Evolutionary conservation across 164 flowering plant species (phyloP).

Genomic region (Kingdonia uniflora): DNA sequence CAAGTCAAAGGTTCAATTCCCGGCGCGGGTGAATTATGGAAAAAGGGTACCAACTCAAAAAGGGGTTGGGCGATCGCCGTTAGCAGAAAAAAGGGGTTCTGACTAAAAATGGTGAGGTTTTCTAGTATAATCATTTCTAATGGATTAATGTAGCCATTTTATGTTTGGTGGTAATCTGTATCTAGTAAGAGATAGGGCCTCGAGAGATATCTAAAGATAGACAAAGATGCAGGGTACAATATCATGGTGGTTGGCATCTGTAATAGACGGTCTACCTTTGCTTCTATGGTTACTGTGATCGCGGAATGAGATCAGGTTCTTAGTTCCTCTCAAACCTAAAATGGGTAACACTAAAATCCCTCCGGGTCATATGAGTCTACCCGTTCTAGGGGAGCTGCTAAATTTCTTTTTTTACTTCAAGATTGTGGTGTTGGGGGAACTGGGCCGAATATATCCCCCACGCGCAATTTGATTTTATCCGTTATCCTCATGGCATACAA

Average conservation of each 20-base stretch:
- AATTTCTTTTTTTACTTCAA: slow-evolving; percentile 48
- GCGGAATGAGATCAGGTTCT: slow-evolving; percentile 17
- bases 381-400: slow-evolving; percentile 36
- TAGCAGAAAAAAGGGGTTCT: too few relatives aligned
- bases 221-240: slow-evolving; percentile 5
- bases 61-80: too few relatives aligned
- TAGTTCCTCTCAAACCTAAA: slow-evolving; percentile 9
- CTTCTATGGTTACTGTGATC: slow-evolving; percentile 13
- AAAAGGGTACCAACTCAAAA: too few relatives aligned
- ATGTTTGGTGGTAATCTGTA: neutral
- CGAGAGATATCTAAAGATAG: slow-evolving; percentile 7
- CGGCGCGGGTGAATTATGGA: too few relatives aligned
- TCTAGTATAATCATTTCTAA: neutral
- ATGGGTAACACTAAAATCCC: slow-evolving; percentile 16
- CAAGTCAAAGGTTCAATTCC: too few relatives aligned
- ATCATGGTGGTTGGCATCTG: slow-evolving; percentile 5
- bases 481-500: too few relatives aligned
- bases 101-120: too few relatives aligned
- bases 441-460: too few relatives aligned
- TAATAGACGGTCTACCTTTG: slow-evolving; percentile 7
- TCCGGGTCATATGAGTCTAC: slow-evolving; percentile 42
- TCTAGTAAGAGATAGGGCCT: neutral
- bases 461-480: too few relatives aligned
- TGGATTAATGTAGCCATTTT: neutral
- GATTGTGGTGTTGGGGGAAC: too few relatives aligned